Evolutionary conservation across 2,329 filamentous ascomycete species (phyloP).

Genomic region (Elsinoe batatas): DNA sequence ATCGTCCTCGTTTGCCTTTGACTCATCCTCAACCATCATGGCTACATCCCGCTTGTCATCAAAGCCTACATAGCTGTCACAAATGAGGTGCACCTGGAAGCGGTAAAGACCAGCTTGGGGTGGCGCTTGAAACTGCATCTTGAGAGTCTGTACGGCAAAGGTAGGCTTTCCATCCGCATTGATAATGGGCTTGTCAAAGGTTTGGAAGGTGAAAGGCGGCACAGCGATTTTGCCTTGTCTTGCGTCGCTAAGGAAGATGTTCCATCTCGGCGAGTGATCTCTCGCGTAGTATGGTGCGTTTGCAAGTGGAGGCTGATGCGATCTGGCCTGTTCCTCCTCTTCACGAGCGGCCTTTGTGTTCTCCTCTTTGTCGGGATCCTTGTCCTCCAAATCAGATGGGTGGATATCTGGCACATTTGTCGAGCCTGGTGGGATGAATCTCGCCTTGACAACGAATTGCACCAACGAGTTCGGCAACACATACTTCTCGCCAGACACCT

Average conservation of each 20-base stretch:
- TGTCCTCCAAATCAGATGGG: slow-evolving; percentile 73
- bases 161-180: slow-evolving; percentile 74
- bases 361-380: slow-evolving; percentile 76
- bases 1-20: slow-evolving; percentile 68
- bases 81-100: slow-evolving; percentile 87
- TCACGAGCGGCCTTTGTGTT: slow-evolving; percentile 71
- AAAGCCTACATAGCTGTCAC: slow-evolving; percentile 90
- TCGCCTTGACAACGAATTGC: slow-evolving; percentile 88
- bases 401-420: slow-evolving; percentile 64
- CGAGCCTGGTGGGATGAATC: slow-evolving; percentile 80
- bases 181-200: slow-evolving; percentile 83
- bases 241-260: slow-evolving; percentile 86
- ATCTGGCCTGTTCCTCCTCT: slow-evolving; percentile 52
- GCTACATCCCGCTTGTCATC: slow-evolving; percentile 88
- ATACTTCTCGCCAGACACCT: slow-evolving; percentile 87
- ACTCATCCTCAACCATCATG: slow-evolving; percentile 77
- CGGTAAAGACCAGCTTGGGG: slow-evolving; percentile 87
- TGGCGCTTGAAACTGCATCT: slow-evolving; percentile 93
- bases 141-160: slow-evolving; percentile 89
- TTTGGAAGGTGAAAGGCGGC: slow-evolving; percentile 87
- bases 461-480: slow-evolving; percentile 89
- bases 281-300: slow-evolving; percentile 84
- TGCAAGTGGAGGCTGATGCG: slow-evolving; percentile 71
- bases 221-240: slow-evolving; percentile 95
- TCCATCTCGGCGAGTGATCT: slow-evolving; percentile 83